Percentiles rank a stretch among this genome's conserved stretches.
Evolutionary conservation across 768 basidiomycete species (phyloP).

Genomic region (Suillus cothurnatus): DNA sequence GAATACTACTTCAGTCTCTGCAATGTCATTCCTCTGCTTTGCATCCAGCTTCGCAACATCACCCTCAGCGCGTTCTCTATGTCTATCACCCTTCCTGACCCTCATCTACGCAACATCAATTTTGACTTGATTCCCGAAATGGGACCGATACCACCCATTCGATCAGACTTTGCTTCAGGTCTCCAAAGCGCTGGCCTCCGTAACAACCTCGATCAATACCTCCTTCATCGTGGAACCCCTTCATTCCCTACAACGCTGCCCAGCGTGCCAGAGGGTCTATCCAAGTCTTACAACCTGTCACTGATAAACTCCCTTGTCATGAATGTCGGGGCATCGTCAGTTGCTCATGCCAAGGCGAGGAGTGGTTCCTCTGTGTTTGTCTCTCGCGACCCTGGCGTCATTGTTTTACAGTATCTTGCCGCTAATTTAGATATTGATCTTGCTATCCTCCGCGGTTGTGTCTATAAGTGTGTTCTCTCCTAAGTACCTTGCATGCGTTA

Average conservation of each 20-base stretch:
- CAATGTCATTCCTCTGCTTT: conserved; percentile 88
- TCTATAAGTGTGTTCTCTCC: conserved; percentile 61
- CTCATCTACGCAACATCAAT: conserved; percentile 73
- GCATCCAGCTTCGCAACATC: conserved; percentile 96
- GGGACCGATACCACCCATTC: conserved; percentile 90
- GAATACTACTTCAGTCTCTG: conserved; percentile 97
- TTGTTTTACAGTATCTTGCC: conserved; percentile 81
- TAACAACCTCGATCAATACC: conserved; percentile 79
- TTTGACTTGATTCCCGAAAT: conserved; percentile 84
- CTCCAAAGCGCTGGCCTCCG: conserved; percentile 83
- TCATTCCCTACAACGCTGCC: conserved; percentile 69
- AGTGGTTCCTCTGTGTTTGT: conserved; percentile 86
- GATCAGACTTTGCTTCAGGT: conserved; percentile 87
- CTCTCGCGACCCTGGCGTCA: conserved; percentile 80
- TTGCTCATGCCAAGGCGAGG: conserved; percentile 84
- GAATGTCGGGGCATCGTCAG: conserved; percentile 93
- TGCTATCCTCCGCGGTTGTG: conserved; percentile 76
- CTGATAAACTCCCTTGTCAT: conserved; percentile 93
- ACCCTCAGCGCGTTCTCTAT: conserved; percentile 95
- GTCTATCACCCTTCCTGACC: conserved; percentile 79
- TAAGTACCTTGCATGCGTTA: background rate
- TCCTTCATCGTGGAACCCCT: conserved; percentile 72
- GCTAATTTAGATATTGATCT: conserved; percentile 80
- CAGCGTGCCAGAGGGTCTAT: conserved; percentile 43
- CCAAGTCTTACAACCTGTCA: conserved; percentile 81